Conservation (phyloP, 768 basidiomycete species). For the Macrolepiota albuminosa region DNA sequence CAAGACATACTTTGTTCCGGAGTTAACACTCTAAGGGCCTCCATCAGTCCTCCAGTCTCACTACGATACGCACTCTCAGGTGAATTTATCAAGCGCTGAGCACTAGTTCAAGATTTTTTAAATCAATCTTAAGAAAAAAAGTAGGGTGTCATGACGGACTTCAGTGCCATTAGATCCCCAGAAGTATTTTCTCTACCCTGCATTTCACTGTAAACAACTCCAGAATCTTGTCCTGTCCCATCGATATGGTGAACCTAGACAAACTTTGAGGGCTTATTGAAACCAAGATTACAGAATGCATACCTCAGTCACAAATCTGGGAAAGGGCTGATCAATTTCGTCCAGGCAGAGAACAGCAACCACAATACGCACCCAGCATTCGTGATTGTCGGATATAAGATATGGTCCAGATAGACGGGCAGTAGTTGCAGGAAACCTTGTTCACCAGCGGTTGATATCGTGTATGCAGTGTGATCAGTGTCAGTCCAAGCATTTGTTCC, state of each 20-base stretch:
- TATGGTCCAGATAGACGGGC: slow-evolving; percentile 92
- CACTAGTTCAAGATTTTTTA: not conserved
- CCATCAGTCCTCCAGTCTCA: slow-evolving; percentile 96
- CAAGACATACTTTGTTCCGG: slow-evolving; percentile 75
- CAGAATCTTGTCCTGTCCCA: slow-evolving; percentile 83
- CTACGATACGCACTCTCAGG: slow-evolving; percentile 85
- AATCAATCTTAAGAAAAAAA: not conserved
- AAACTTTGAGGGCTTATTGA: slow-evolving; percentile 3
- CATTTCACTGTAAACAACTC: slow-evolving; percentile 98
- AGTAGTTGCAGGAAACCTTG: slow-evolving; percentile 85
- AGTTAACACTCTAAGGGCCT: slow-evolving; percentile 77
- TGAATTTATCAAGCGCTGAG: slow-evolving; percentile 77
- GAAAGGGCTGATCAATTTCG: not conserved
- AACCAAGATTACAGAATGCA: slow-evolving; percentile 12
- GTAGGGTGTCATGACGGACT: slow-evolving; percentile 40
- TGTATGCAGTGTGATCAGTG: slow-evolving; percentile 93
- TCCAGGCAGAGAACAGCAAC: not conserved
- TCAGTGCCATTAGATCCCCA: slow-evolving; percentile 83
- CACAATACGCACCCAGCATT: slow-evolving; percentile 63
- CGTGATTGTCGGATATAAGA: slow-evolving; percentile 93
- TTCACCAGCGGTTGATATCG: slow-evolving; percentile 90
- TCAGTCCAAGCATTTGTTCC: slow-evolving; percentile 98
- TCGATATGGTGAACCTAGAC: slow-evolving; percentile 90
- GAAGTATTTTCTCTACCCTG: slow-evolving; percentile 93
- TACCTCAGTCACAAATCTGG: slow-evolving; percentile 57